These are phyloP conservation scores for Trypanosoma boissoni DNA, from an alignment of 208 protist genomes.

Conservation along the genomic window DNA sequence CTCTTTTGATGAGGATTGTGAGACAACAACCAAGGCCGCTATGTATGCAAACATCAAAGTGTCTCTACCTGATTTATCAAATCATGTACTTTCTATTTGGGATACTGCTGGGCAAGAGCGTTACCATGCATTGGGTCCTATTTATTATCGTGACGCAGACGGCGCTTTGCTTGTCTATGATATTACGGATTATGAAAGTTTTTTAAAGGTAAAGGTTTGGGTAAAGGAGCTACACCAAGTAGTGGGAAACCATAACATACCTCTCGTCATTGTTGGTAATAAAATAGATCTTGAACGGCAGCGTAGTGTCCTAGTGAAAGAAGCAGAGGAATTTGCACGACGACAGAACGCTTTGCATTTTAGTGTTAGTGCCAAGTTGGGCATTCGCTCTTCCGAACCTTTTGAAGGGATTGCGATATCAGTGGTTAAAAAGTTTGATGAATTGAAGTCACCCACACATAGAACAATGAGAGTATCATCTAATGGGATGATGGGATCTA, in stretches of 20 bases:
- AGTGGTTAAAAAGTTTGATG: conserved; percentile 4
- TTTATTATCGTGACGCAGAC: conserved; percentile 90
- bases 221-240: conserved; percentile 88
- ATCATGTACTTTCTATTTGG: conserved; percentile 38
- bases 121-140: conserved; percentile 88
- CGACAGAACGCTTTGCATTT: conserved; percentile 22
- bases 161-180: conserved; percentile 91
- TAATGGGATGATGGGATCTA: conserved; percentile 1
- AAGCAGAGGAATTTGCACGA: conserved; percentile 18
- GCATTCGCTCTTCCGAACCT: conserved; percentile 15
- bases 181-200: conserved; percentile 89
- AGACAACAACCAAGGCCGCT: conserved; percentile 29
- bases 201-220: conserved; percentile 88
- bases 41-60: conserved; percentile 37
- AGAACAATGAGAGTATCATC: not conserved
- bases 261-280: conserved; percentile 81
- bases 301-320: conserved; percentile 43
- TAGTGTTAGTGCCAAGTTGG: conserved; percentile 23
- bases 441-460: not conserved
- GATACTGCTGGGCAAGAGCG: conserved; percentile 90
- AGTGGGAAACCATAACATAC: conserved; percentile 68
- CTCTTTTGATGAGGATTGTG: conserved; percentile 29
- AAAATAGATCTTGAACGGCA: conserved; percentile 83
- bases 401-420: conserved; percentile 12
- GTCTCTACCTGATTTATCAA: conserved; percentile 6